Conservation (phyloP, 2,329 filamentous ascomycete species). For the Immersiporthe knoxdaviesiana region DNA sequence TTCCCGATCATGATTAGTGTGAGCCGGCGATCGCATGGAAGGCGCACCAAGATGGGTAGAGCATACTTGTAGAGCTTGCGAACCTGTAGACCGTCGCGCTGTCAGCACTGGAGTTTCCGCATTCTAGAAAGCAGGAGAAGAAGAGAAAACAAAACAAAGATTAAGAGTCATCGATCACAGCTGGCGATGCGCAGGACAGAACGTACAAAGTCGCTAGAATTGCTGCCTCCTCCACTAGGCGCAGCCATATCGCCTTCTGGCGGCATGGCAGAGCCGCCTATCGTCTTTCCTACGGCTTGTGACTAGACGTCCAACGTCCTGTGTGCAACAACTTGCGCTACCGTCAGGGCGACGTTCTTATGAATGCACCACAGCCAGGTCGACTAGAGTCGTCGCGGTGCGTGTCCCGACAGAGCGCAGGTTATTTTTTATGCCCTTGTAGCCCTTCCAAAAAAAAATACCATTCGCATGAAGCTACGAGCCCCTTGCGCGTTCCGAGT, state of each 20-base stretch:
- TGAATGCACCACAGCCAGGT: neutral
- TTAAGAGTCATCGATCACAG: slow-evolving; percentile 5
- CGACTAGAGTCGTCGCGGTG: neutral
- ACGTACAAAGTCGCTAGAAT: slow-evolving; percentile 95
- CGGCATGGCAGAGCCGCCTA: slow-evolving; percentile 37
- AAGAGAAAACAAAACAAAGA: neutral
- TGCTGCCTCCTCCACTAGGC: slow-evolving; percentile 60
- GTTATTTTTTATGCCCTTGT: neutral
- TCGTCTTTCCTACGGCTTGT: neutral
- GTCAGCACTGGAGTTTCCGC: slow-evolving; percentile 1
- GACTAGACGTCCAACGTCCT: neutral
- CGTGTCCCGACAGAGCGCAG: neutral
- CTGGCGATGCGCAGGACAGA: slow-evolving; percentile 49
- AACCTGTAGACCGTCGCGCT: slow-evolving; percentile 61
- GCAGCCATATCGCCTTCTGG: slow-evolving; percentile 44
- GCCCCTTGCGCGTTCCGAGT: neutral
- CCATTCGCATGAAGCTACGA: neutral
- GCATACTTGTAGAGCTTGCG: slow-evolving; percentile 97
- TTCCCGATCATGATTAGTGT: slow-evolving; percentile 36
- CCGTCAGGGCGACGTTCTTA: neutral
- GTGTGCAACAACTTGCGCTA: neutral
- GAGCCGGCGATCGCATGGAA: slow-evolving; percentile 8
- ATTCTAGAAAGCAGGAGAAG: neutral
- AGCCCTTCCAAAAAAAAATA: neutral
- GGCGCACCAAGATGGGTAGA: slow-evolving; percentile 23